Base-by-base conservation (phyloP, 768 basidiomycete genomes). In the Amanita fuliginea region DNA sequence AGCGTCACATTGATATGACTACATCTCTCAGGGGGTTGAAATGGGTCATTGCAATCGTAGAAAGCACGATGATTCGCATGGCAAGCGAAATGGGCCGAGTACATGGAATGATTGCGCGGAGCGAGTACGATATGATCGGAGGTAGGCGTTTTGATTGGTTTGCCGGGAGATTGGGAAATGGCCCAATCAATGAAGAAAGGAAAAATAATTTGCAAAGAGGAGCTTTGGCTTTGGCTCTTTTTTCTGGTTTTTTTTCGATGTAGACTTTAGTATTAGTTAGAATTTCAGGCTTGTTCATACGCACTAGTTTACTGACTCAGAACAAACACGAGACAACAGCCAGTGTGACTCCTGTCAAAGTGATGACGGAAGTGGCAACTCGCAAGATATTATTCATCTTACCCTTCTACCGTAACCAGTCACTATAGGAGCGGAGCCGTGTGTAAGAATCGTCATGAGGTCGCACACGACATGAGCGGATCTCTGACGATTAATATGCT, bases 81-180 rank as follows among this genome's bases (percentile, higher is more conserved):
- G 65, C 64, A 18, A 75, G 70, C 34, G 78, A 81, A 50, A 58
- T 64, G 40, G 79, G 77, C 0, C 66, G 77, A 6, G 32, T 67
- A 0, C 61, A 69, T 2, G 77, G 78, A 1, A 53, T 74, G 13
- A 16, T 79, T 7, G 64, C 66, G 42, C 59, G 75, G n/a, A 53
- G 68, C 0, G 77, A 80, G 54, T 62, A 62, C 5, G 4, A 9
- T 1, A 52, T 56, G 1, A 43, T 79, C 16, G 30, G 28, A 28
- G 68, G 72, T 0, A 55, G 51, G 22, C 58, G 78, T 5, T 81
- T 81, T 44, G 78, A 80, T 46, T 80, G 77, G 77, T 81, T 80
- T 49, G 61, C 71, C 0, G 65, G 70, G 6, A 57, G 70, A 24
- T 53, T 42, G 14, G 72, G 68, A 0, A 56, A 64, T 3, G 72